Evolutionary conservation across 2,329 filamentous ascomycete genomes (phyloP), one percentile per base, ranked within the genome.

Genomic region (Fusarium compactum): DNA sequence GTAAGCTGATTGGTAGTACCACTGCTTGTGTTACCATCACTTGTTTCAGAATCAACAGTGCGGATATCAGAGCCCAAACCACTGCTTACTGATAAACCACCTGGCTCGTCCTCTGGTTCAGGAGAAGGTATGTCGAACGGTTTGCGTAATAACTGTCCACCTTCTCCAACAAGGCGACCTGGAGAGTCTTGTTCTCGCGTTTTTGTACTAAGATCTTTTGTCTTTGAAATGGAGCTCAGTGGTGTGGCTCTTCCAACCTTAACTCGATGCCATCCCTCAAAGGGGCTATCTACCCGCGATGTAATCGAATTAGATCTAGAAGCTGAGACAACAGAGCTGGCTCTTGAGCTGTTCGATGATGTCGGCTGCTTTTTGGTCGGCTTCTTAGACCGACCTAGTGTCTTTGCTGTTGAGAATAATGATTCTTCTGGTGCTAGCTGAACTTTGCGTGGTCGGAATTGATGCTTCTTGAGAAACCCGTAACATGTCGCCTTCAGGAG

Each of bases 401-500:
- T 72, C 30, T 51, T 73, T 8, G 70, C 59, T 2, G 78, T 76
- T 3, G 76, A 78, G 50, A 76, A 71, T 2, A 71, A 50, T 2
- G 74, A 74, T 24, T 73, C 62, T 4, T 78, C 70, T 3, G 66
- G 47, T 3, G 72, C 69, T 7, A 73, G 16, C 4, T 71, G 72
- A 16, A 77, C 58, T 18, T 72, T 78, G 45, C 79, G 84, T 12
- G 92, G 90, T 6, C 86, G 85, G 71, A 95, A 91, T 66, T 91
- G 85, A 73, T 96, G 86, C 29, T 90, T 89, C 58, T 88, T 89
- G 9, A 98, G 81, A 79, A 97, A 98, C 64, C 94, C 89, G 51
- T 85, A 87, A 27, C 92, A 84, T 76, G 95, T 87, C 1, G 89
- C 89, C 52, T 85, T 85, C 12, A 98, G 76, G 5, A 98, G 83